Conservation (phyloP, 2,329 filamentous ascomycete species). For the Colletotrichum cordylinicola region DNA sequence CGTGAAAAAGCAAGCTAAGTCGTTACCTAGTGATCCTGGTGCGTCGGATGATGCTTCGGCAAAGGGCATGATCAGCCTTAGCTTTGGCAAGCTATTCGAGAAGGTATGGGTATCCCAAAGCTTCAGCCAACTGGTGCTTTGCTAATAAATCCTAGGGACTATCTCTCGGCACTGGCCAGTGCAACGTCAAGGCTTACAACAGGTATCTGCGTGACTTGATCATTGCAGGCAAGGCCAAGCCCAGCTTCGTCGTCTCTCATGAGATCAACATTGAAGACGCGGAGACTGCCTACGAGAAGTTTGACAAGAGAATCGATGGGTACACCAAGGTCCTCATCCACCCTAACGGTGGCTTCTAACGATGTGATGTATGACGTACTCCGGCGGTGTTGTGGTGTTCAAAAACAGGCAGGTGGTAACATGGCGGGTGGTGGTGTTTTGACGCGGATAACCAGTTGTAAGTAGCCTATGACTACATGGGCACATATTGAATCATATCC, state of each 20-base stretch:
- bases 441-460: background rate
- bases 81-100: conserved; percentile 72
- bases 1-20: background rate
- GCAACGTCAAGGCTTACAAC: conserved; percentile 74
- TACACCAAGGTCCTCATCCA: conserved; percentile 74
- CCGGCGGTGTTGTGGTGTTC: background rate
- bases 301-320: conserved; percentile 69
- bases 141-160: conserved; percentile 49
- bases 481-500: background rate
- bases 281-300: conserved; percentile 67
- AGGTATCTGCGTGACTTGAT: conserved; percentile 70
- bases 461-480: background rate
- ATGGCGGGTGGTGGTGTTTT: background rate
- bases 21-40: conserved; percentile 59
- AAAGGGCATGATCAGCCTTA: conserved; percentile 69
- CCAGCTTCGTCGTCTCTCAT: conserved; percentile 70
- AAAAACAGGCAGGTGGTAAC: background rate
- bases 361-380: background rate
- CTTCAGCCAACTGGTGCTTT: background rate
- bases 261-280: conserved; percentile 69
- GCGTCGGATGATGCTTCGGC: conserved; percentile 64
- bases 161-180: conserved; percentile 66
- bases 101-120: conserved; percentile 51
- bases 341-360: conserved; percentile 56
- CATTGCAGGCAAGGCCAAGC: conserved; percentile 67